phyloP scores from a whole-genome alignment of 164 flowering plant species.

The Magnolia changhungtana region DNA sequence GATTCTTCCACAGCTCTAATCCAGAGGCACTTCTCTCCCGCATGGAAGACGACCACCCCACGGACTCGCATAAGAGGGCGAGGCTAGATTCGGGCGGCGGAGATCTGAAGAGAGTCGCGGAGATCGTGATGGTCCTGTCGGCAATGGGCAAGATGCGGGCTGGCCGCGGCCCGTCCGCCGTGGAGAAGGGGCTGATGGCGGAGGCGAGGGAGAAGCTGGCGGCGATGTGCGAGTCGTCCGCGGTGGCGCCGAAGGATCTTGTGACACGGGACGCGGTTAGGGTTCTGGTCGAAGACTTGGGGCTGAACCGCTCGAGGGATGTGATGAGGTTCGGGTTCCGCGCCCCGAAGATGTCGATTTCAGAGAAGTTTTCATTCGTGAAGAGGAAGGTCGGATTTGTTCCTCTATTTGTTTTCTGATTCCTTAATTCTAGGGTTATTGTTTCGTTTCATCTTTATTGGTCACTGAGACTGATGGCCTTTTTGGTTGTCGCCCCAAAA shows the following conservation, averaged over 20 bases:
- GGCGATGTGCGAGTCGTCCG: conserved; percentile 37
- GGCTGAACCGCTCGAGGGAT: conserved; percentile 53
- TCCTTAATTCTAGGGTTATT: too few species aligned
- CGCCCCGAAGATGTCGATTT: conserved; percentile 54
- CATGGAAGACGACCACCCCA: not conserved
- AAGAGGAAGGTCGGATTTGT: conserved; percentile 52
- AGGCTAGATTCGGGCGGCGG: conserved; percentile 20
- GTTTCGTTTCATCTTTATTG: too few species aligned
- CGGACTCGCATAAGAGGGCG: conserved; percentile 26
- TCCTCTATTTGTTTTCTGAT: not conserved
- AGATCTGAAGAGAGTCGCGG: conserved; percentile 58
- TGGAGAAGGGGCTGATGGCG: conserved; percentile 56
- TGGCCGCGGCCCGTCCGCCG: conserved; percentile 52
- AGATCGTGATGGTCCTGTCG: conserved; percentile 69
- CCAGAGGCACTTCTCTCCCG: not conserved
- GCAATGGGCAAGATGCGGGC: conserved; percentile 64
- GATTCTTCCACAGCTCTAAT: too few species aligned
- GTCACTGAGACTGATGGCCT: not conserved
- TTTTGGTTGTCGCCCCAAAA: not conserved
- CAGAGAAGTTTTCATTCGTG: conserved; percentile 50
- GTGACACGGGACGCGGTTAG: conserved; percentile 51
- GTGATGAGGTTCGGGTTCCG: conserved; percentile 57
- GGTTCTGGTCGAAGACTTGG: conserved; percentile 74
- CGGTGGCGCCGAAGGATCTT: conserved; percentile 67
- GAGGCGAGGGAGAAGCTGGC: conserved; percentile 68